A percentile compares a stretch with the other conserved stretches of the same genome.
Evolutionary conservation across 768 basidiomycete species (phyloP).

Genomic region (Tulasnella sp.): DNA sequence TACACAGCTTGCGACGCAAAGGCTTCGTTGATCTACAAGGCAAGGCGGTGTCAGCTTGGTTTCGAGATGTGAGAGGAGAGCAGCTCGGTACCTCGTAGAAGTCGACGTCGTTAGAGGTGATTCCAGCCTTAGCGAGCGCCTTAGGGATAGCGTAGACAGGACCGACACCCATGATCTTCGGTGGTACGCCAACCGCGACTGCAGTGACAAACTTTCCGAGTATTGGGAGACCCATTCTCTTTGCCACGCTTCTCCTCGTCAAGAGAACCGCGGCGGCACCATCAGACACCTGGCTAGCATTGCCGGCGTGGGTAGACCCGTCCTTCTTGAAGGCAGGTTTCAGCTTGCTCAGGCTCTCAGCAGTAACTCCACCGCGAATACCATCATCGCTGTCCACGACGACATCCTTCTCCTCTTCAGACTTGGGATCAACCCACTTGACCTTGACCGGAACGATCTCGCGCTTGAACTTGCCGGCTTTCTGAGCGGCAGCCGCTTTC

Average conservation of each 20-base stretch:
- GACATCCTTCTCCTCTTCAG: slow-evolving; percentile 61
- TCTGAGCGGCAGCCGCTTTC: slow-evolving; percentile 75
- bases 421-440: slow-evolving; percentile 67
- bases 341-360: slow-evolving; percentile 70
- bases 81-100: slow-evolving; percentile 58
- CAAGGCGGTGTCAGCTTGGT: neutral
- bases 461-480: slow-evolving; percentile 72
- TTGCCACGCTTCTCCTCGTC: slow-evolving; percentile 72
- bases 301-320: slow-evolving; percentile 76
- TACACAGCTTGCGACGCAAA: slow-evolving; percentile 73
- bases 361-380: slow-evolving; percentile 78
- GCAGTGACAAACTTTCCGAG: slow-evolving; percentile 79
- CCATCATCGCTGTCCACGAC: slow-evolving; percentile 81
- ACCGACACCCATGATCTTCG: slow-evolving; percentile 87
- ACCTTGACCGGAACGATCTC: slow-evolving; percentile 82
- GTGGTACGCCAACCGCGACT: slow-evolving; percentile 72
- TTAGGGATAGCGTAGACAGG: slow-evolving; percentile 85
- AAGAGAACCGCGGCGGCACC: slow-evolving; percentile 89
- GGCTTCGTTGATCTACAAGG: slow-evolving; percentile 71
- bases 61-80: too few relatives aligned
- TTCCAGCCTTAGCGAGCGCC: slow-evolving; percentile 61
- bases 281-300: slow-evolving; percentile 87
- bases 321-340: slow-evolving; percentile 80
- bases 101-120: slow-evolving; percentile 69
- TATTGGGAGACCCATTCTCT: slow-evolving; percentile 79